Conservation (phyloP, 2,329 filamentous ascomycete species). For the Sordariomycetes sp. region DNA sequence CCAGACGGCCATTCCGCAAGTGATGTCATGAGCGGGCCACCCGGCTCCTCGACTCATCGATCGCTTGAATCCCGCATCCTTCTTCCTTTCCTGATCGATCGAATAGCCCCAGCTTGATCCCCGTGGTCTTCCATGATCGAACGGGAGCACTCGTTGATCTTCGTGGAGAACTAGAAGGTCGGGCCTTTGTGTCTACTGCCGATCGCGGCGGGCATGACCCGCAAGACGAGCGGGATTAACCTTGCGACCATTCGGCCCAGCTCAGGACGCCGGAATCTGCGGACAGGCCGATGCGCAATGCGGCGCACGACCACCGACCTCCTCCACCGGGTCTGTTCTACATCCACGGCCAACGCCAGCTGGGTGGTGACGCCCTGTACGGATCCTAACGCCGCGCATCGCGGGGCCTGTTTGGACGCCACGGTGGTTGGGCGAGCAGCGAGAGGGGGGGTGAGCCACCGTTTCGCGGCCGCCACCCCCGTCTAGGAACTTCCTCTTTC, state of each 20-base stretch:
- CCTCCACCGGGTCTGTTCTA: not conserved
- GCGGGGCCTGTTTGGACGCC: not conserved
- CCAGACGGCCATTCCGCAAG: not conserved
- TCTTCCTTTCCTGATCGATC: not conserved
- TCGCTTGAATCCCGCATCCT: not conserved
- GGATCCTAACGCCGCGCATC: not conserved
- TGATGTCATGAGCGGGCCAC: not conserved
- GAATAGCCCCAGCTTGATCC: not conserved
- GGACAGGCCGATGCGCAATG: not conserved
- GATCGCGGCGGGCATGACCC: not conserved
- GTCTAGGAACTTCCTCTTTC: not conserved
- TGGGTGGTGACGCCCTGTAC: not conserved
- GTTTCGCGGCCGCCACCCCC: not conserved
- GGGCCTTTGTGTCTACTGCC: too few species aligned
- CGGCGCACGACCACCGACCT: not conserved
- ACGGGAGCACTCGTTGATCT: too few species aligned
- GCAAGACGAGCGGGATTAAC: not conserved
- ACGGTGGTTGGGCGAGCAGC: not conserved
- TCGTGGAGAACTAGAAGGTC: too few species aligned
- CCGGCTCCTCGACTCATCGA: not conserved
- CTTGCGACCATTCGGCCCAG: not conserved
- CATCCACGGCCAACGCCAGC: not conserved
- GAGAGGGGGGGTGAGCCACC: not conserved
- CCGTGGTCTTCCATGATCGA: too few species aligned
- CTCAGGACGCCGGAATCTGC: not conserved